phyloP scores from a whole-genome alignment of 1,284 basidiomycete species.

The Sphaerobolus stellatus region DNA sequence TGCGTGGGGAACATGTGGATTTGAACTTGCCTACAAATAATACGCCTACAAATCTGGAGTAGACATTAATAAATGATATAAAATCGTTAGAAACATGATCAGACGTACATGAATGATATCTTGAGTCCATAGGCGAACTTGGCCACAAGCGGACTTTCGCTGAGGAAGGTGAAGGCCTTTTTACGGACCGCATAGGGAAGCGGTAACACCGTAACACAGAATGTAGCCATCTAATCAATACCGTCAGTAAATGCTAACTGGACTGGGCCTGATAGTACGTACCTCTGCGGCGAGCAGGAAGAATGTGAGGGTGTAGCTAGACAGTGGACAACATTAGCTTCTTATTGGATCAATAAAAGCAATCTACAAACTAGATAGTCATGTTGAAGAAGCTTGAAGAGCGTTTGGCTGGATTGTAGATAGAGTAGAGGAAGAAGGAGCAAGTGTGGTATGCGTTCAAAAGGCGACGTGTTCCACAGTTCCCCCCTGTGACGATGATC shows the following conservation, averaged over 20 bases:
- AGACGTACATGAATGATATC: slow-evolving; percentile 88
- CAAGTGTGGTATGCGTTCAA: neutral
- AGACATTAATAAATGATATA: neutral
- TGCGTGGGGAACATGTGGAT: neutral
- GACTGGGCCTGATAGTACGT: slow-evolving; percentile 10
- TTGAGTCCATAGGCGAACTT: slow-evolving; percentile 82
- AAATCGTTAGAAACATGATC: slow-evolving; percentile 1
- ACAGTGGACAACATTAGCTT: slow-evolving; percentile 1
- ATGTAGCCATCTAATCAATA: slow-evolving; percentile 59
- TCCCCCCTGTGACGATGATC: neutral
- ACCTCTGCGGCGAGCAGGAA: slow-evolving; percentile 72
- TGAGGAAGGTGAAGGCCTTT: slow-evolving; percentile 74
- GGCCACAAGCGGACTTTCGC: slow-evolving; percentile 64
- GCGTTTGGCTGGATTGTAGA: neutral
- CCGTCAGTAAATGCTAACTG: neutral
- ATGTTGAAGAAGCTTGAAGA: slow-evolving; percentile 36
- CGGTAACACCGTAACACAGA: slow-evolving; percentile 73
- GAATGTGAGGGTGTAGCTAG: slow-evolving; percentile 75
- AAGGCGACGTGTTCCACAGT: slow-evolving; percentile 13
- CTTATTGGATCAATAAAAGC: slow-evolving; percentile 4
- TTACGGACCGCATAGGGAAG: slow-evolving; percentile 75
- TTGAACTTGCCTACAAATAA: slow-evolving; percentile 52
- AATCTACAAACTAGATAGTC: slow-evolving; percentile 65
- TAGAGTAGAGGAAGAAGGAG: neutral
- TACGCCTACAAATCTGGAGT: slow-evolving; percentile 77